Percentiles rank a stretch among this genome's conserved stretches.
phyloP scores from a whole-genome alignment of 2,329 filamentous ascomycete species.

The Colletotrichum acutatum region DNA sequence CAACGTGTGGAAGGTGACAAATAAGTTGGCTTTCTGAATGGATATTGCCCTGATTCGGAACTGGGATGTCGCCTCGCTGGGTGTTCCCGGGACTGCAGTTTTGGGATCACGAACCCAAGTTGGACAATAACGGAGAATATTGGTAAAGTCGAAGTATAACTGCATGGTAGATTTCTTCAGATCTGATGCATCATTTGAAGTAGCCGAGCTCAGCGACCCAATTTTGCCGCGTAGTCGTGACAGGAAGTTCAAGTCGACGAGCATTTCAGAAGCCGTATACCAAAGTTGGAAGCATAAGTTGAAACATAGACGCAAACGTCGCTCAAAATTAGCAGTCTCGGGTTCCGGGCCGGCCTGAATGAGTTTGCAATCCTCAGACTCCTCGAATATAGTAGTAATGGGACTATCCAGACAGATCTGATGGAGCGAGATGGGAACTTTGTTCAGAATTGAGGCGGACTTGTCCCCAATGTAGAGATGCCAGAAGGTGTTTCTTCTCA shows the following conservation, averaged over 20 bases:
- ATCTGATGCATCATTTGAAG: background rate
- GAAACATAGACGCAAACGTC: constrained; percentile 2
- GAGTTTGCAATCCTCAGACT: background rate
- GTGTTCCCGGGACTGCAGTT: background rate
- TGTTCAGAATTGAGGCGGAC: constrained; percentile 51
- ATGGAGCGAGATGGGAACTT: constrained; percentile 55
- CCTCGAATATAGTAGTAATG: constrained; percentile 45
- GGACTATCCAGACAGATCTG: constrained; percentile 53
- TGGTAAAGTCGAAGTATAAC: constrained; percentile 39
- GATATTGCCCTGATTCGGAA: constrained; percentile 37
- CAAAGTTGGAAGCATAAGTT: constrained; percentile 7
- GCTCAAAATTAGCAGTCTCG: background rate
- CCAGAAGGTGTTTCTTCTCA: constrained; percentile 51
- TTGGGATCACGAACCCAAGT: constrained; percentile 18
- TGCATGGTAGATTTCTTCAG: constrained; percentile 37
- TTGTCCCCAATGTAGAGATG: constrained; percentile 54
- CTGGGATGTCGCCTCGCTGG: accelerated
- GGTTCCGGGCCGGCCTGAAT: background rate
- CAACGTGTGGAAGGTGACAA: constrained; percentile 53
- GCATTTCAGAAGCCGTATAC: constrained; percentile 19
- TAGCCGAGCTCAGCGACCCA: background rate
- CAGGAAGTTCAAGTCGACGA: constrained; percentile 17
- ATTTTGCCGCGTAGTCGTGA: background rate
- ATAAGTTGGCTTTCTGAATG: constrained; percentile 54
- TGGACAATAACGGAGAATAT: constrained; percentile 31